Evolutionary conservation across 2,329 filamentous ascomycete species (phyloP), one percentile per base, ranked within the genome.

Genomic region (Anthostomella pinea): DNA sequence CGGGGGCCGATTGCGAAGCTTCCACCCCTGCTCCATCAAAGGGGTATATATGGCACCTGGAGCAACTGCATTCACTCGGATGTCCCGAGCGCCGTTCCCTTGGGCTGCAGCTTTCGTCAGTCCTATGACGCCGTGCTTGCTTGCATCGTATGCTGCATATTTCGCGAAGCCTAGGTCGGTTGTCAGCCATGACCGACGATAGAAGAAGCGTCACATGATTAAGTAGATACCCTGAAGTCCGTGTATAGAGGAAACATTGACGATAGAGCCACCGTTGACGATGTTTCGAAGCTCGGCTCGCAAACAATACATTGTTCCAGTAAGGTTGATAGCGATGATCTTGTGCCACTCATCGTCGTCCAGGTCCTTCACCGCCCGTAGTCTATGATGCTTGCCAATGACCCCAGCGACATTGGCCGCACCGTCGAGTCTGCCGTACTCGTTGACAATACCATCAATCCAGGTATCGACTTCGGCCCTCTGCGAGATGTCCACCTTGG

Each of bases 371-470:
- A 73, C 56, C 2, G 64, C 45, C 33, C 60, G 57, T 38, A 62
- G 43, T 9, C 62, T 63, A 39, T 71, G 67, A 30, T 66, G 56
- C 45, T 63, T 64, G 29, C 69, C 69, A 44, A 72, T 69, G 27
- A 66, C 51, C 27, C 73, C 72, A 4, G 77, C 77, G 7, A 75
- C 64, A 35, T 81, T 79, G 8, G 70, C 74, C 14, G 74, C 72
- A 4, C 73, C 69, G 47, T 77, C 70, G 7, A 79, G 64, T 33
- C 67, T 67, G 4, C 75, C 75, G 34, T 73, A 73, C 20, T 62
- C 62, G n/a, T 60, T 48, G n/a, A 77, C 54, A 8, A 68, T 65
- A 30, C 53, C 56, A 6, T 60, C 56, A 30, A 76, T 67, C 74
- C 74, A 78, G 14, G 50, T 49, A 19, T 79, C 70, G 8, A 77